Evolutionary conservation across 2,329 filamentous ascomycete species (phyloP).

Genomic region (Hymenoscyphus albidus): DNA sequence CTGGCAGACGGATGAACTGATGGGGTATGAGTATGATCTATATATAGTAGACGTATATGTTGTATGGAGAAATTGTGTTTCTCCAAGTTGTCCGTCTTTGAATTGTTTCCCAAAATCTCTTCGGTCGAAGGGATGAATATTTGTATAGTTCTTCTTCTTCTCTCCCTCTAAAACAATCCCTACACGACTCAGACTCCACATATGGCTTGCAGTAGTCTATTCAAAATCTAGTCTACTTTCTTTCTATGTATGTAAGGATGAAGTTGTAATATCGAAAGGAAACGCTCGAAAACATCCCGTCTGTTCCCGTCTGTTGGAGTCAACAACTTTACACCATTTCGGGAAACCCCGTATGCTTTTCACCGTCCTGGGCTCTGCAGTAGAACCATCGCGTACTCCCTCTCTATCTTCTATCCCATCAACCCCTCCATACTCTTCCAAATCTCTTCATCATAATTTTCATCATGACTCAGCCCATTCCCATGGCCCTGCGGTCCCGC

Average conservation of each 20-base stretch:
- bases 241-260: background rate
- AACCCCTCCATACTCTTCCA: constrained; percentile 11
- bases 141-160: background rate
- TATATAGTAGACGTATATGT: too few relatives aligned
- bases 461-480: constrained; percentile 8
- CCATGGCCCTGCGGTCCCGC: constrained; percentile 35
- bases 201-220: background rate
- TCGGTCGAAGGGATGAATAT: background rate
- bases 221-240: background rate
- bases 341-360: background rate
- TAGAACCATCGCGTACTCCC: background rate
- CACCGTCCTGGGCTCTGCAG: background rate
- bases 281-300: background rate
- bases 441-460: constrained; percentile 7
- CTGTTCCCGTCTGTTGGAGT: background rate
- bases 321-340: background rate
- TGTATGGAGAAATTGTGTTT: too few relatives aligned
- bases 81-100: background rate
- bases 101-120: background rate
- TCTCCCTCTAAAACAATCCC: background rate
- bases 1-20: too few relatives aligned
- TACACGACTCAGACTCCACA: background rate
- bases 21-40: too few relatives aligned
- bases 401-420: background rate
- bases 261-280: background rate